Conservation (phyloP, 257 asterid species). For the Knoxia roxburghii region DNA sequence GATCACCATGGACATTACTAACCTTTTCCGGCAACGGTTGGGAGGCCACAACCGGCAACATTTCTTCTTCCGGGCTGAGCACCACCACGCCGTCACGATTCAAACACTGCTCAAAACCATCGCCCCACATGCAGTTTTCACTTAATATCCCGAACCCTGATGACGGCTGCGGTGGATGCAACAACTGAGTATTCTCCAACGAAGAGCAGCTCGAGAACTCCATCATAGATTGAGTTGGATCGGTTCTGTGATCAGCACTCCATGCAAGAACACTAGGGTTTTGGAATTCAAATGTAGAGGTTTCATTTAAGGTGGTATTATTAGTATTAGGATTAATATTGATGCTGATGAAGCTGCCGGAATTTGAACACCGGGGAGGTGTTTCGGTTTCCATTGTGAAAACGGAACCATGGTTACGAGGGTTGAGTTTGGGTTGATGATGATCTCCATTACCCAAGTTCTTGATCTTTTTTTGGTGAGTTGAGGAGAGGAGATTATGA, state of each 20-base stretch:
- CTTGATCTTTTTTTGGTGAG: slow-evolving; percentile 12
- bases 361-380: not conserved
- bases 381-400: slow-evolving; percentile 53
- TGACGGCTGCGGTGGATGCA: slow-evolving; percentile 16
- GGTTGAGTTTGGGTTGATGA: slow-evolving; percentile 6
- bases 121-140: slow-evolving; percentile 28
- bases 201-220: slow-evolving; percentile 31
- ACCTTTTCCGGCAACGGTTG: slow-evolving; percentile 10
- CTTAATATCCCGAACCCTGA: slow-evolving; percentile 24
- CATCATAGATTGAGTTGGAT: slow-evolving; percentile 10
- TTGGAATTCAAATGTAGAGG: slow-evolving; percentile 17
- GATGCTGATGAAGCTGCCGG: not conserved
- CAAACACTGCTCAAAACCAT: slow-evolving; percentile 15
- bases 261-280: slow-evolving; percentile 25
- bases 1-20: not conserved
- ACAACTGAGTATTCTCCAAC: slow-evolving; percentile 22
- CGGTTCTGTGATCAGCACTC: slow-evolving; percentile 11
- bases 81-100: slow-evolving; percentile 10
- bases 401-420: slow-evolving; percentile 16
- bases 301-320: slow-evolving; percentile 5
- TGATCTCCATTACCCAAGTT: too few species aligned
- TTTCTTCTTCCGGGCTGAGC: not conserved
- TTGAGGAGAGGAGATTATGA: slow-evolving; percentile 68
- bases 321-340: not conserved
- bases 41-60: slow-evolving; percentile 13